Evolutionary conservation across 192 early-diverging fungal species (phyloP).

Genomic region (Backusella circina): DNA sequence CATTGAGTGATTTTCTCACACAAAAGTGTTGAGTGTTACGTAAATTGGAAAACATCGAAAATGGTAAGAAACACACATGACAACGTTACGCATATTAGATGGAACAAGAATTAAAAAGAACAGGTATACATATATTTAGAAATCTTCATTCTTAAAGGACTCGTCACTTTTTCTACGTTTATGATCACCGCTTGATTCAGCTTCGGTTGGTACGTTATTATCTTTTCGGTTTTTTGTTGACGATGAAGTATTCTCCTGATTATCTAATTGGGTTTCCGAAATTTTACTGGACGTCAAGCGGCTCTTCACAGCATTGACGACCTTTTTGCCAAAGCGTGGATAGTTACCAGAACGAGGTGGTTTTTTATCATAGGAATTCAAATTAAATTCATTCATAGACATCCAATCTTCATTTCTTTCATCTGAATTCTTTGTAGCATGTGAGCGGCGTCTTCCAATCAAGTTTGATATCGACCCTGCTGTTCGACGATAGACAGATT

Average conservation of each 20-base stretch:
- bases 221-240: neutral
- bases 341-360: neutral
- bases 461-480: neutral
- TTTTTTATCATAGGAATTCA: slow-evolving; percentile 15
- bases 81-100: neutral
- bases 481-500: slow-evolving; percentile 32
- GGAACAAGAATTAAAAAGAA: neutral
- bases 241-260: neutral
- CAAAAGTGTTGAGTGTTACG: neutral
- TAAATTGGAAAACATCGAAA: neutral
- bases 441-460: neutral
- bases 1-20: neutral
- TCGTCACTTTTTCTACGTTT: neutral
- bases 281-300: neutral
- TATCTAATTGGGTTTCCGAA: neutral
- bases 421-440: neutral
- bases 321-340: neutral
- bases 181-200: neutral
- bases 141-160: neutral
- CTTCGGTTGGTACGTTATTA: neutral
- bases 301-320: neutral
- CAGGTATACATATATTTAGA: neutral
- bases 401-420: slow-evolving; percentile 11
- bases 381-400: slow-evolving; percentile 7
- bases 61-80: neutral